Evolutionary conservation across 345 rosid species (phyloP), one percentile per base, ranked within the genome.

Genomic region (Punica granatum): DNA sequence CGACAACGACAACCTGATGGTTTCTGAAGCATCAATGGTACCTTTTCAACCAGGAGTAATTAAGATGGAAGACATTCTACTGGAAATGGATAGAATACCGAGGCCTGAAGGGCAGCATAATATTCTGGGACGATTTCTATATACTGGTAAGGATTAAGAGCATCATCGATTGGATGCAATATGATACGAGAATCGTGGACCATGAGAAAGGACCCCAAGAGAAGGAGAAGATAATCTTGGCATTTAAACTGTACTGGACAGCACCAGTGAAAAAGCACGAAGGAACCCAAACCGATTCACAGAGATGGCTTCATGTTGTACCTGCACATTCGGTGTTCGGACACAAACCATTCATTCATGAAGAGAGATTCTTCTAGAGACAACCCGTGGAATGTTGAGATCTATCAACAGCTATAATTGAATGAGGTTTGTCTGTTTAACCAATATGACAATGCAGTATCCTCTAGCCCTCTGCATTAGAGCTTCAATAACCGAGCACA

Each of bases 81-180:
- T 94, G 65, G 99, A 94, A 72, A 88, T 94, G 88, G 97, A 94
- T 62, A 85, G 97, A 78, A 75, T 94, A 31, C 73, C 91, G 63
- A 78, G 99, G 74, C 99, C 97, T 13, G 80, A 87, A 75, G 97
- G n/a, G 97, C 1, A 80, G 92, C 69, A 85, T 91, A 39, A 83
- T 94, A 0, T 81, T 94, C 65, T 67, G 99, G 49, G 99, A 94
- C n/a, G 99, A 94, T 53, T 90, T 94, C 3, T 96, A 91, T 60
- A 31, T 83, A 2, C 42, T 94, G 75, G 63, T 88, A 60, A 82
- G 80, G 82, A 67, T 91, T 54, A 88, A 91, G 85, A 76, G 69
- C 49, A 73, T 88, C 37, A 74, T 68, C 15, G 87, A 88, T 63
- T 85, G 61, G 1, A 85, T 94, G 86, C 84, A 91, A 66, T 94